Percentiles rank a stretch among this genome's conserved stretches.
Evolutionary conservation across 192 early-diverging fungal genomes (phyloP).

Genomic region (Coemansia erecta): DNA sequence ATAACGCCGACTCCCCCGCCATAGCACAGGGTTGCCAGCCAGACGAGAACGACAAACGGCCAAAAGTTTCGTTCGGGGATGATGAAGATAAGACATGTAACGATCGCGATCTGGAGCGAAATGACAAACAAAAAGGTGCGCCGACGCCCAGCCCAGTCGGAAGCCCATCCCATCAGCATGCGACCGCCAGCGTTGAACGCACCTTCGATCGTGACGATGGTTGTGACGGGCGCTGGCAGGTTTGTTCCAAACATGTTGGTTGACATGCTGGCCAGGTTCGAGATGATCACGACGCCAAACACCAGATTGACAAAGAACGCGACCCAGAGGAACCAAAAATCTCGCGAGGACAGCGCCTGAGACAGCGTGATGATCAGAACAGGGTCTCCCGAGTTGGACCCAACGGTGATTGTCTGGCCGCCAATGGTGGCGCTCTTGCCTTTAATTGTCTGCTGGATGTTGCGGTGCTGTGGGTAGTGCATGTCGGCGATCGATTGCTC

Average conservation of each 20-base stretch:
- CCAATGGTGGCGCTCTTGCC: constrained; percentile 43
- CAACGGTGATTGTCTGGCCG: constrained; percentile 53
- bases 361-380: constrained; percentile 55
- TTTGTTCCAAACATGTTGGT: constrained; percentile 56
- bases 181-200: constrained; percentile 62
- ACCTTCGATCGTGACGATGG: constrained; percentile 61
- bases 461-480: constrained; percentile 22
- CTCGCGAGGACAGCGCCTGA: constrained; percentile 56
- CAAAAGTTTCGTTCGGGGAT: constrained; percentile 58
- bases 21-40: constrained; percentile 67
- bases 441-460: constrained; percentile 46
- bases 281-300: constrained; percentile 63
- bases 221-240: constrained; percentile 28
- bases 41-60: constrained; percentile 61
- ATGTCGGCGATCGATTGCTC: constrained; percentile 44
- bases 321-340: constrained; percentile 63
- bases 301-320: constrained; percentile 65
- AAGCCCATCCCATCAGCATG: constrained; percentile 57
- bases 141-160: constrained; percentile 64
- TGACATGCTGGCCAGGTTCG: constrained; percentile 61
- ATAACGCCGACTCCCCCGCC: constrained; percentile 77
- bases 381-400: constrained; percentile 54
- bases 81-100: constrained; percentile 57
- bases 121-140: constrained; percentile 65
- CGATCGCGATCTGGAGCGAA: constrained; percentile 58